phyloP scores from a whole-genome alignment of 2,329 filamentous ascomycete genomes.

The Decorospora gaudefroyi region DNA sequence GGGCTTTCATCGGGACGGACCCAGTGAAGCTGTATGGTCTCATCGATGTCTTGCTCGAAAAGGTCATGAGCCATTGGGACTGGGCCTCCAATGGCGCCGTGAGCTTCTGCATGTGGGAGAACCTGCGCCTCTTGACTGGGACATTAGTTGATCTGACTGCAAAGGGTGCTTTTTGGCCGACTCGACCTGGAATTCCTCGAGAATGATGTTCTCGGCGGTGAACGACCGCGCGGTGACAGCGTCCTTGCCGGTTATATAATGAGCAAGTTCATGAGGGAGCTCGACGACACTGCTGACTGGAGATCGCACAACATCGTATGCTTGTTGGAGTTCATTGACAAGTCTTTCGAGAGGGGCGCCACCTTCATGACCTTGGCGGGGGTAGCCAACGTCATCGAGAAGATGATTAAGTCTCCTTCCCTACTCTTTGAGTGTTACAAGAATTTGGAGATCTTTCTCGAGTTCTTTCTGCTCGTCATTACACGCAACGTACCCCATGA shows the following conservation, averaged over 20 bases:
- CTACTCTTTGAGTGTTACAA: no score
- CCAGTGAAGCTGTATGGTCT: background rate
- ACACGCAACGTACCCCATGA: no score
- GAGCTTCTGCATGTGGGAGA: conserved; percentile 1
- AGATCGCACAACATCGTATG: background rate
- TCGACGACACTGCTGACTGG: background rate
- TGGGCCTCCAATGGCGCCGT: background rate
- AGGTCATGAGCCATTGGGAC: background rate
- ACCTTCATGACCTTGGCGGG: background rate
- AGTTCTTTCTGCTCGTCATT: no score
- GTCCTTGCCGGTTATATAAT: background rate
- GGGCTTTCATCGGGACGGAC: background rate
- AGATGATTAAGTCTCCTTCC: no score
- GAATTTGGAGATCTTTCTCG: no score
- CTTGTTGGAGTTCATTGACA: background rate
- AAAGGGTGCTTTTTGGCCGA: background rate
- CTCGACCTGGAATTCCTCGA: background rate
- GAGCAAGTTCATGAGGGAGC: background rate
- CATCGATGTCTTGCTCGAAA: background rate
- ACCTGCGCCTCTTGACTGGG: no score
- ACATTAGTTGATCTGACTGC: background rate
- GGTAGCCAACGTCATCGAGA: background rate
- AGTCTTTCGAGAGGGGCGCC: background rate
- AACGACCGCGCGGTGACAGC: background rate
- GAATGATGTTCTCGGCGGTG: background rate